phyloP scores from a whole-genome alignment of 148 eudicot genomes.

The Rhododendron henanense region DNA sequence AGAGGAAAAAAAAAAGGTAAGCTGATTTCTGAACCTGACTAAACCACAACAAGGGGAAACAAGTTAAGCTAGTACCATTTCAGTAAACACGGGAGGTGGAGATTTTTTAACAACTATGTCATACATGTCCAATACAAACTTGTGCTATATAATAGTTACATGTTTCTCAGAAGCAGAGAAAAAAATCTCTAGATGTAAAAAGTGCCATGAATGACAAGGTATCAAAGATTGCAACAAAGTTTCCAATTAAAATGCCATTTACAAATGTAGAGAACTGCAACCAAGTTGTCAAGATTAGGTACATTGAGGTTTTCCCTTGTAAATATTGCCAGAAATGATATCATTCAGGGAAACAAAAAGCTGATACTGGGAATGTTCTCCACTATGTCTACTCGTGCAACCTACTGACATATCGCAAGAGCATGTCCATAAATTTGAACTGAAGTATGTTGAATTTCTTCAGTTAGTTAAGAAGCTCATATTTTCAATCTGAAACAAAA shows the following conservation, averaged over 20 bases:
- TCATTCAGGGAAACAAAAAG: slow-evolving; percentile 84
- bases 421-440: neutral
- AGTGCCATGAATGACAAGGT: neutral
- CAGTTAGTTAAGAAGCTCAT: neutral
- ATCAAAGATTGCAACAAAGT: slow-evolving; percentile 69
- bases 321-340: slow-evolving; percentile 84
- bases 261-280: slow-evolving; percentile 81
- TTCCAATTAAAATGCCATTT: slow-evolving; percentile 91
- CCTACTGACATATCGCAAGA: neutral
- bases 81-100: too few species aligned
- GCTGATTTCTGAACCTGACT: neutral
- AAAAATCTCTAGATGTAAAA: neutral
- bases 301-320: slow-evolving; percentile 87
- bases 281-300: slow-evolving; percentile 80
- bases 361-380: slow-evolving; percentile 56
- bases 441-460: slow-evolving; percentile 4
- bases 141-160: neutral
- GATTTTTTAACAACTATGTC: neutral
- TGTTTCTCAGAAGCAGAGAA: neutral
- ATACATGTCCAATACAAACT: neutral
- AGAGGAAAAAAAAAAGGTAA: neutral
- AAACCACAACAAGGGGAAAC: neutral
- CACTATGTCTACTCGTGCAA: neutral
- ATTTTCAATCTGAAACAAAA: neutral
- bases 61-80: neutral